Evolutionary conservation across 2,329 filamentous ascomycete species (phyloP).

Genomic region (Hypoxylon sp.): DNA sequence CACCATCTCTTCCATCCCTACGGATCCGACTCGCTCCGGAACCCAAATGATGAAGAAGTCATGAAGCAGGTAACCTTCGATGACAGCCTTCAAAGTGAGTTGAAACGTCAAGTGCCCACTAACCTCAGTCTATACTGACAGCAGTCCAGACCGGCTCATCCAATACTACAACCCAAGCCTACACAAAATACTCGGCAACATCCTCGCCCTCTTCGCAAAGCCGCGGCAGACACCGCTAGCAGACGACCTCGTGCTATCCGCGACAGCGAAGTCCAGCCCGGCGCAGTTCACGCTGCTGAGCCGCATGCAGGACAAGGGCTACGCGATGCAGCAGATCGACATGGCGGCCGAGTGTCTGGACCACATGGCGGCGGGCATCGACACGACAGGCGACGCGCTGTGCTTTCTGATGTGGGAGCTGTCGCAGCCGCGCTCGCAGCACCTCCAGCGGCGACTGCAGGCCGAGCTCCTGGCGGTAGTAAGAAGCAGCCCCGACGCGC

Average conservation of each 20-base stretch:
- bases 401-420: slow-evolving; percentile 78
- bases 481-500: slow-evolving; percentile 50
- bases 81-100: slow-evolving; percentile 70
- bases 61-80: slow-evolving; percentile 76
- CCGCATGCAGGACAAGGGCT: slow-evolving; percentile 63
- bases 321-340: slow-evolving; percentile 60
- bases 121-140: not conserved
- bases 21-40: slow-evolving; percentile 67
- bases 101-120: not conserved
- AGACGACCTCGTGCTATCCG: slow-evolving; percentile 65
- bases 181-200: slow-evolving; percentile 56
- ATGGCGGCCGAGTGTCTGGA: slow-evolving; percentile 75
- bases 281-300: slow-evolving; percentile 66
- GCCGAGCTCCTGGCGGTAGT: slow-evolving; percentile 59
- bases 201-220: slow-evolving; percentile 59
- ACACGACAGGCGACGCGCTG: slow-evolving; percentile 74
- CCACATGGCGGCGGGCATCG: slow-evolving; percentile 76
- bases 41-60: slow-evolving; percentile 65
- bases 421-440: slow-evolving; percentile 64
- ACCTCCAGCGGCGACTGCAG: slow-evolving; percentile 61
- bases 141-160: slow-evolving; percentile 63
- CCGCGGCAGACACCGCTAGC: slow-evolving; percentile 67
- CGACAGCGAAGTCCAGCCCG: slow-evolving; percentile 55
- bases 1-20: slow-evolving; percentile 75
- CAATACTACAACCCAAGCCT: slow-evolving; percentile 64